These are phyloP conservation scores for Citrus mangshanensis DNA, from an alignment of 345 rosid species.

Conservation along the genomic window DNA sequence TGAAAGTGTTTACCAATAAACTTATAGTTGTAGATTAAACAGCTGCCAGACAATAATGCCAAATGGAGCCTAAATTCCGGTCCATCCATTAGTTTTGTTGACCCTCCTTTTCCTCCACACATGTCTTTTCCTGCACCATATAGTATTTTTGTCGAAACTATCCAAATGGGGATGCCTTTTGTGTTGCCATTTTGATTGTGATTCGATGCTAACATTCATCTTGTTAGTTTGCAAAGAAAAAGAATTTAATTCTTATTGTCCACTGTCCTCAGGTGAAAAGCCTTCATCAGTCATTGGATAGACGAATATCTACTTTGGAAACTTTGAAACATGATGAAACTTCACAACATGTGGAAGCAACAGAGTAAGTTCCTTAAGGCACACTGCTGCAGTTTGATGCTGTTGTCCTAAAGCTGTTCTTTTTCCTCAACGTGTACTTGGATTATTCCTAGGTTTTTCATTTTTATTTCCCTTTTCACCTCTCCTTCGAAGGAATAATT, in stretches of 20 bases:
- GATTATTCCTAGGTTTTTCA: conserved; percentile 9
- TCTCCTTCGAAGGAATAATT: conserved; percentile 14
- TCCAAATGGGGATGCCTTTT: background rate
- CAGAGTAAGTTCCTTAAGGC: conserved; percentile 43
- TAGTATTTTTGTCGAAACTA: background rate
- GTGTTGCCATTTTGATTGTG: background rate
- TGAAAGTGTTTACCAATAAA: background rate
- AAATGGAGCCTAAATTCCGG: background rate
- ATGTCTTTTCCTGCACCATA: too few species aligned
- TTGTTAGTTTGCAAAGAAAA: background rate
- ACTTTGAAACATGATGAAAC: conserved; percentile 70
- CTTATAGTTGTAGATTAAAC: too few species aligned
- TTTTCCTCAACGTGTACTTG: conserved; percentile 1
- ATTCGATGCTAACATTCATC: background rate
- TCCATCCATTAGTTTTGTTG: background rate
- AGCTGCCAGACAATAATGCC: too few species aligned
- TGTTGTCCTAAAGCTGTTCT: background rate
- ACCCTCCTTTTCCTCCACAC: background rate
- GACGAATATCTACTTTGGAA: conserved; percentile 71
- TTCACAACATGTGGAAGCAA: conserved; percentile 50
- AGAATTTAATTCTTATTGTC: background rate
- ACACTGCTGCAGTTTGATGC: conserved; percentile 1
- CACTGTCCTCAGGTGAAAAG: conserved; percentile 48
- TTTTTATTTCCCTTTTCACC: background rate
- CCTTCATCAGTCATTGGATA: conserved; percentile 65